Conservation (phyloP, 139 green algal species). For the Eudorina sp. region DNA sequence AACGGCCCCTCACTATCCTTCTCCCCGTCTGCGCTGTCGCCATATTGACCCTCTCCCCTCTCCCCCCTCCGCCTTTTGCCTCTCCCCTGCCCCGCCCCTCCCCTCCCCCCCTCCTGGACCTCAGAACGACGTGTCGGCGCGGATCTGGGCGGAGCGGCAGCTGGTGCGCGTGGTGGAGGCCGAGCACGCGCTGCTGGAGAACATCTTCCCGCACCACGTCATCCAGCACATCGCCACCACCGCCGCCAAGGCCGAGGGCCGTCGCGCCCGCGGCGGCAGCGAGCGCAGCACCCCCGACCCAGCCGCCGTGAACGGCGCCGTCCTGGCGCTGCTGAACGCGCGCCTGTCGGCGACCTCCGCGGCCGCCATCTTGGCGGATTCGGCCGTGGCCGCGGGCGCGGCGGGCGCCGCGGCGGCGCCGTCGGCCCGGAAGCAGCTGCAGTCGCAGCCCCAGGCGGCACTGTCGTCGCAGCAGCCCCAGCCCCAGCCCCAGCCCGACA, state of each 20-base stretch:
- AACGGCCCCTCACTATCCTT: too few species aligned
- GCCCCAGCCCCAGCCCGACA: background rate
- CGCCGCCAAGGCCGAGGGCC: background rate
- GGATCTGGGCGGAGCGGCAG: constrained; percentile 32
- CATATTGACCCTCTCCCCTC: background rate
- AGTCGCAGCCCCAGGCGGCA: too few species aligned
- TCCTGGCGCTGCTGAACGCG: too few species aligned
- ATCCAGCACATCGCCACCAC: constrained; percentile 8
- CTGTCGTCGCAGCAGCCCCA: too few species aligned
- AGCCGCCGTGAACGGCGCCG: too few species aligned
- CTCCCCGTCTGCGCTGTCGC: too few species aligned
- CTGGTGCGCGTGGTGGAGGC: constrained; percentile 25
- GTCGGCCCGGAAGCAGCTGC: too few species aligned
- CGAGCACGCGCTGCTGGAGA: constrained; percentile 31
- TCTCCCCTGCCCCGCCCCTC: background rate
- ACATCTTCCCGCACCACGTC: constrained; percentile 38
- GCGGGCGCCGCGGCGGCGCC: too few species aligned
- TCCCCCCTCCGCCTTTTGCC: background rate
- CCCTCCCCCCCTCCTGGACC: background rate
- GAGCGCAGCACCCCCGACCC: background rate
- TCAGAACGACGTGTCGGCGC: constrained; percentile 16
- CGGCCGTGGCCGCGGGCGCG: too few species aligned
- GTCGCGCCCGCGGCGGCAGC: background rate
- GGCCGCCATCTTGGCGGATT: background rate
- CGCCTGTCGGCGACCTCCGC: background rate